A percentile compares a stretch with the other conserved stretches of the same genome.
Conservation (phyloP, 2,329 filamentous ascomycete genomes). For the Xylaria sp. region DNA sequence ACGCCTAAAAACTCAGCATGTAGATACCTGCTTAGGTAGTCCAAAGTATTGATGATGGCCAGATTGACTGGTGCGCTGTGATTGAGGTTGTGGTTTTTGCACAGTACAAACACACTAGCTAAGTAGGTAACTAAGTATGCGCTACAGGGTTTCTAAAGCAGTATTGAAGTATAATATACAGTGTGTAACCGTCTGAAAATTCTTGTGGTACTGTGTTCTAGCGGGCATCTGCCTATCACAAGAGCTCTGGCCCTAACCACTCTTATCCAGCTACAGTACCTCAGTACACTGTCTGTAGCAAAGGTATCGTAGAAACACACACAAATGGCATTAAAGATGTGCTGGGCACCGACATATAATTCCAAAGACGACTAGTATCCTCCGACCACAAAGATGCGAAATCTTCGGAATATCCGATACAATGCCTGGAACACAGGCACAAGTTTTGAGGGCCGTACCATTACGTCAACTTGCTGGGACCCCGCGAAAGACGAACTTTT, state of each 20-base stretch:
- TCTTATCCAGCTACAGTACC: slow-evolving; percentile 5
- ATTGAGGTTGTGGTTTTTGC: too few species aligned
- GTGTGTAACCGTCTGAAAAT: slow-evolving; percentile 1
- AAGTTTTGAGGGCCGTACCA: slow-evolving; percentile 59
- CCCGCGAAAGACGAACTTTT: slow-evolving; percentile 79
- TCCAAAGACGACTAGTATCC: slow-evolving; percentile 10
- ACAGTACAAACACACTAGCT: too few species aligned
- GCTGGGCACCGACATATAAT: slow-evolving; percentile 21
- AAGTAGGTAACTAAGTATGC: too few species aligned
- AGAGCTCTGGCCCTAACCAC: slow-evolving; percentile 24
- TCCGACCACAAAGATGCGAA: slow-evolving; percentile 74
- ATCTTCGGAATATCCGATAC: slow-evolving; percentile 82
- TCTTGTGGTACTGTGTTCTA: slow-evolving; percentile 21
- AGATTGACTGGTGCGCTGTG: too few species aligned
- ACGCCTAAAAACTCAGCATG: background rate
- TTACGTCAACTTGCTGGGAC: slow-evolving; percentile 89
- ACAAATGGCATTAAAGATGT: slow-evolving; percentile 16
- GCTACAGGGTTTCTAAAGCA: background rate
- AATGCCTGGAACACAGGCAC: slow-evolving; percentile 70
- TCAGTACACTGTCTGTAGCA: slow-evolving; percentile 5
- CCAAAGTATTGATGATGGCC: too few species aligned
- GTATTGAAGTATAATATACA: background rate
- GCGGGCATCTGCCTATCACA: slow-evolving; percentile 20
- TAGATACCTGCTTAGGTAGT: too few species aligned
- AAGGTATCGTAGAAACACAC: slow-evolving; percentile 23